Percentiles rank a stretch among this genome's conserved stretches.
These are phyloP conservation scores for Citrus medica DNA, from an alignment of 345 rosid genomes.

Conservation along the genomic window DNA sequence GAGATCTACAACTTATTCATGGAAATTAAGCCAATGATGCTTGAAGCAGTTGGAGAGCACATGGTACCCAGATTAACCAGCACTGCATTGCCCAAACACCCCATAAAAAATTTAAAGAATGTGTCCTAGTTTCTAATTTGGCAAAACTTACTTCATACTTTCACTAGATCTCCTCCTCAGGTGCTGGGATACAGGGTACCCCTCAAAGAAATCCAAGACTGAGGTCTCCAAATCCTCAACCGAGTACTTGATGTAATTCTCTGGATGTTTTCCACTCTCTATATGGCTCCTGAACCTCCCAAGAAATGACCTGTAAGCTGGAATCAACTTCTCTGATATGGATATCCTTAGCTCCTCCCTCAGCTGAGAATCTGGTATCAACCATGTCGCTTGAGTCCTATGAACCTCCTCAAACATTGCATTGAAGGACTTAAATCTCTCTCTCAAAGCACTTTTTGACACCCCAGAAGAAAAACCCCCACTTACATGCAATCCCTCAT, in stretches of 20 bases:
- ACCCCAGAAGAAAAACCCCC: conserved; percentile 91
- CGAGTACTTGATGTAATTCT: conserved; percentile 82
- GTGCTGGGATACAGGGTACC: conserved; percentile 68
- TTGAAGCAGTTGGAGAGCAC: conserved; percentile 17
- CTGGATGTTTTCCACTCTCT: conserved; percentile 94
- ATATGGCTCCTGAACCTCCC: conserved; percentile 90
- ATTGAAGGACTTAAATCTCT: conserved; percentile 90
- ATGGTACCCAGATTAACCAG: conserved; percentile 27
- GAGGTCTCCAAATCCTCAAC: conserved; percentile 84
- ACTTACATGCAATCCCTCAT: conserved; percentile 84
- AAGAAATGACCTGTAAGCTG: conserved; percentile 90
- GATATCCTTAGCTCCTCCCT: conserved; percentile 91
- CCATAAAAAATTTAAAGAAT: conserved; percentile 63
- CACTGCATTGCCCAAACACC: conserved; percentile 35
- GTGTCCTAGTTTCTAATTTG: conserved; percentile 41
- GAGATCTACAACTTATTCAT: conserved; percentile 6
- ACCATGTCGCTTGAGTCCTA: conserved; percentile 76
- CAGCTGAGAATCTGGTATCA: conserved; percentile 76
- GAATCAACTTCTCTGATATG: conserved; percentile 73
- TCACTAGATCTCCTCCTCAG: conserved; percentile 72
- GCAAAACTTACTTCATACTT: conserved; percentile 39
- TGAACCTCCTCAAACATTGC: conserved; percentile 92
- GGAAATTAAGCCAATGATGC: conserved; percentile 7
- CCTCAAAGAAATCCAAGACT: conserved; percentile 94
- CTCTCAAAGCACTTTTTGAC: conserved; percentile 71